phyloP scores from a whole-genome alignment of 2,329 filamentous ascomycete genomes.

The Coniosporium tulheliwenetii region DNA sequence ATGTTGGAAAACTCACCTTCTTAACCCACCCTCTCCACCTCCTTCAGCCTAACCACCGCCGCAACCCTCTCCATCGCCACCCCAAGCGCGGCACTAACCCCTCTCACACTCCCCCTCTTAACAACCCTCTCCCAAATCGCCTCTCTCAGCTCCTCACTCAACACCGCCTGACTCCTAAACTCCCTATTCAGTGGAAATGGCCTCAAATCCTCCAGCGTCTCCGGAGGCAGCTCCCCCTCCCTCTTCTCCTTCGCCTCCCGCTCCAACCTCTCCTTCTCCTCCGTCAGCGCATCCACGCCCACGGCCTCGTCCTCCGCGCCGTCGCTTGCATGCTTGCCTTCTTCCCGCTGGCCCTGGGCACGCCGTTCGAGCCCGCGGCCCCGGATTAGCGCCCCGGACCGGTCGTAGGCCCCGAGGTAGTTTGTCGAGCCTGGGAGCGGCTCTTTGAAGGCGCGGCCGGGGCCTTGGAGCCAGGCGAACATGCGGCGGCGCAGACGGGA shows the following conservation, averaged over 20 bases:
- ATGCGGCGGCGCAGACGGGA: slow-evolving; percentile 39
- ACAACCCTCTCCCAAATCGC: slow-evolving; percentile 58
- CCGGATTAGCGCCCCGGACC: slow-evolving; percentile 30
- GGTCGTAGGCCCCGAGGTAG: slow-evolving; percentile 39
- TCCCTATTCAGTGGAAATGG: slow-evolving; percentile 62
- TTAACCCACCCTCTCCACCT: slow-evolving; percentile 64
- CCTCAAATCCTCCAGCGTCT: slow-evolving; percentile 15
- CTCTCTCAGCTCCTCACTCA: slow-evolving; percentile 58
- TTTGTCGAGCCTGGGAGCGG: slow-evolving; percentile 36
- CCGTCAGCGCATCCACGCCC: slow-evolving; percentile 3
- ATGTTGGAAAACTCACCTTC: slow-evolving; percentile 46
- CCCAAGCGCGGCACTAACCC: slow-evolving; percentile 59
- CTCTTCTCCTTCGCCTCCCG: slow-evolving; percentile 7
- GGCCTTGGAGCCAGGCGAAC: slow-evolving; percentile 43
- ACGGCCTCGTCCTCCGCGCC: slow-evolving; percentile 12
- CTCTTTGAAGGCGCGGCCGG: slow-evolving; percentile 31
- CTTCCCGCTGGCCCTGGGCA: slow-evolving; percentile 9
- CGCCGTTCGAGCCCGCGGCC: slow-evolving; percentile 4
- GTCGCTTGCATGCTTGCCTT: slow-evolving; percentile 8
- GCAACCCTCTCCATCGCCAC: slow-evolving; percentile 74
- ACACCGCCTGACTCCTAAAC: slow-evolving; percentile 56
- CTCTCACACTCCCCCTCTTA: slow-evolving; percentile 50
- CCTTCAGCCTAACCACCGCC: slow-evolving; percentile 72
- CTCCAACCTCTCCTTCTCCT: slow-evolving; percentile 1
- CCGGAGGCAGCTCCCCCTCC: slow-evolving; percentile 10